phyloP scores from a whole-genome alignment of 257 asterid genomes.

The Ballota nigra region DNA sequence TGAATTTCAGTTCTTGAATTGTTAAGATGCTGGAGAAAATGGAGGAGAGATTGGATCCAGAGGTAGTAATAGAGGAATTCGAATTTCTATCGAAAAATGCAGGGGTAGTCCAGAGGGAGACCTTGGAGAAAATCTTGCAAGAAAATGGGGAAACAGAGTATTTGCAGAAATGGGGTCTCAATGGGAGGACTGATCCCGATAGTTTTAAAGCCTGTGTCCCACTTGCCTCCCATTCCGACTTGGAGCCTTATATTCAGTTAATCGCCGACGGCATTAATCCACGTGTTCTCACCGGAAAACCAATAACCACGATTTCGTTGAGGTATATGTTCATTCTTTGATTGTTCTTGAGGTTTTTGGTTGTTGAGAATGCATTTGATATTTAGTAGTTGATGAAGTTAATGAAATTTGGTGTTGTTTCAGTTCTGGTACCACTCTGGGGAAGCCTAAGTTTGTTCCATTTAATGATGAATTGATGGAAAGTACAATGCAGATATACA shows the following conservation, averaged over 20 bases:
- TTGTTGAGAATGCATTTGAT: background rate
- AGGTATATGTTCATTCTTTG: conserved; percentile 39
- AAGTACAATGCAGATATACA: conserved; percentile 77
- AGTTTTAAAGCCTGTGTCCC: conserved; percentile 69
- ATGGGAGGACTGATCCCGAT: conserved; percentile 67
- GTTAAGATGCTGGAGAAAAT: conserved; percentile 58
- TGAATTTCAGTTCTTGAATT: conserved; percentile 19
- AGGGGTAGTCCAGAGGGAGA: conserved; percentile 67
- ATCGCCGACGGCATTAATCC: conserved; percentile 74
- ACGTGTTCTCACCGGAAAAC: conserved; percentile 65
- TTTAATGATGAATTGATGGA: conserved; percentile 94
- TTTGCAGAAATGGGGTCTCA: conserved; percentile 63
- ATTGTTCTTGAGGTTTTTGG: background rate
- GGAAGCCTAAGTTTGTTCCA: conserved; percentile 99
- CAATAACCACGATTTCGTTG: conserved; percentile 80
- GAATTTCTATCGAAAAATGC: conserved; percentile 69
- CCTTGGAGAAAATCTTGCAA: conserved; percentile 66
- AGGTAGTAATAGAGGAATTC: conserved; percentile 63
- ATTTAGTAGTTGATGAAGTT: background rate
- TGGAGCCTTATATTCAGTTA: conserved; percentile 72
- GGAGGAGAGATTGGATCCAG: conserved; percentile 61
- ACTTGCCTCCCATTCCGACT: conserved; percentile 64
- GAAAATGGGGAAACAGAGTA: conserved; percentile 82
- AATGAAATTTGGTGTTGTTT: conserved; percentile 23
- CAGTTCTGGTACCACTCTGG: conserved; percentile 97